A percentile compares a stretch with the other conserved stretches of the same genome.
Evolutionary conservation across 176 grass and related monocot genomes (phyloP).

Genomic region (Secale cereale): DNA sequence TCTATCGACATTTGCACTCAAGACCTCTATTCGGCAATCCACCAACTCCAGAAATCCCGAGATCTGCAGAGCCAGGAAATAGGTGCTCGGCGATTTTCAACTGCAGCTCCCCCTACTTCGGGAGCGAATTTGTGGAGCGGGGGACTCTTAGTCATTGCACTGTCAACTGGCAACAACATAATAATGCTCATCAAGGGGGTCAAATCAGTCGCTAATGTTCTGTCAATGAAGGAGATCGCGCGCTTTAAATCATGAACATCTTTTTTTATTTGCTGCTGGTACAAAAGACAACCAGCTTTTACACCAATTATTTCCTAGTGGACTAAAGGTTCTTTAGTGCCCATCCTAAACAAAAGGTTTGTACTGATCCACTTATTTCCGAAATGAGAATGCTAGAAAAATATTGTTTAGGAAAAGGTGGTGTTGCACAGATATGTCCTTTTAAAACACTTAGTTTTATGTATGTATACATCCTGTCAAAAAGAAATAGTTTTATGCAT

Average conservation of each 20-base stretch:
- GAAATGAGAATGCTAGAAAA: background rate
- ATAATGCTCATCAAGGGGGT: background rate
- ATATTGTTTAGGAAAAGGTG: background rate
- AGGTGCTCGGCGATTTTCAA: too few species aligned
- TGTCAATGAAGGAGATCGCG: background rate
- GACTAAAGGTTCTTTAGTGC: background rate
- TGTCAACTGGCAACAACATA: background rate
- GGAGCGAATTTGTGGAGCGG: too few species aligned
- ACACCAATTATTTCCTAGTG: background rate
- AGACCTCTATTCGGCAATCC: too few species aligned
- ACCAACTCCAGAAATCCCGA: too few species aligned
- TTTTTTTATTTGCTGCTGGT: background rate
- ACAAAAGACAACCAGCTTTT: background rate
- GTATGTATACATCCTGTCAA: too few species aligned
- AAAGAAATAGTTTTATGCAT: background rate
- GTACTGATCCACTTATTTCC: background rate
- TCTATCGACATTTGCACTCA: too few species aligned
- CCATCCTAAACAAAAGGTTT: background rate
- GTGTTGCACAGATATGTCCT: background rate
- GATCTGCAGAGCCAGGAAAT: too few species aligned
- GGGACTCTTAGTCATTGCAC: background rate
- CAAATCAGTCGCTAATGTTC: background rate
- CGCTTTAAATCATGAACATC: background rate
- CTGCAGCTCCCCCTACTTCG: too few species aligned
- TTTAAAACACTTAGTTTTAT: too few species aligned